Percentiles rank a stretch among this genome's conserved stretches.
phyloP scores from a whole-genome alignment of 352 stramenopile species.

The Globisporangium parvum region DNA sequence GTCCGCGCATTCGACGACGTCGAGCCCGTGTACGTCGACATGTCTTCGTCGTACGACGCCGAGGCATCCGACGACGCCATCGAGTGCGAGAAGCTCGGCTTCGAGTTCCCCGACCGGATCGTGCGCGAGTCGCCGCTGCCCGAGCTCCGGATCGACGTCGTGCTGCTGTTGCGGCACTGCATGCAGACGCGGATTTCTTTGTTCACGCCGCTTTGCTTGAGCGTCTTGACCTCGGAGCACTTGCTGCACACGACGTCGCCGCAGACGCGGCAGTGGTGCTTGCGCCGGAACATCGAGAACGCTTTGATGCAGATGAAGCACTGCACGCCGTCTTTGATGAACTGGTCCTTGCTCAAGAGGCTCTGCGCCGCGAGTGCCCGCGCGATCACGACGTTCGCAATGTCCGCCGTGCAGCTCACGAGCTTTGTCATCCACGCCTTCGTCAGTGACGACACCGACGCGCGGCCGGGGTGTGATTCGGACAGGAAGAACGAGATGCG shows the following conservation, averaged over 20 bases:
- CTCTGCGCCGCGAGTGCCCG: slow-evolving; percentile 55
- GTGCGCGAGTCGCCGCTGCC: slow-evolving; percentile 21
- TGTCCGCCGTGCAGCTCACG: slow-evolving; percentile 61
- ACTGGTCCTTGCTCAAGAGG: slow-evolving; percentile 68
- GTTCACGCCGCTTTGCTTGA: slow-evolving; percentile 55
- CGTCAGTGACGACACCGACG: slow-evolving; percentile 63
- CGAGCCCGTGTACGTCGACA: slow-evolving; percentile 17
- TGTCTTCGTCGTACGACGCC: slow-evolving; percentile 45
- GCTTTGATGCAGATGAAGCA: slow-evolving; percentile 72
- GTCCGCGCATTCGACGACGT: slow-evolving; percentile 29
- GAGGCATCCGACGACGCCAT: slow-evolving; percentile 42
- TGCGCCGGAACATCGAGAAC: slow-evolving; percentile 72
- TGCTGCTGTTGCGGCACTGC: slow-evolving; percentile 52
- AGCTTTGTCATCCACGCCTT: slow-evolving; percentile 83
- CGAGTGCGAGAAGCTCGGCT: slow-evolving; percentile 47
- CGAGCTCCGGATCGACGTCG: slow-evolving; percentile 57
- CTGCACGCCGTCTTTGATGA: slow-evolving; percentile 65
- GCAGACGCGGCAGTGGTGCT: slow-evolving; percentile 83
- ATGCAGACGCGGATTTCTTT: slow-evolving; percentile 77
- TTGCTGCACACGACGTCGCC: slow-evolving; percentile 83
- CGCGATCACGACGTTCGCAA: slow-evolving; percentile 59
- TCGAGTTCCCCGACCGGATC: slow-evolving; percentile 20
- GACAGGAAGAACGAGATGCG: slow-evolving; percentile 72
- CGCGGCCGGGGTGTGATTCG: slow-evolving; percentile 66
- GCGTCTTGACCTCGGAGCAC: slow-evolving; percentile 73